phyloP scores from a whole-genome alignment of 2,329 filamentous ascomycete genomes.

The Phyllosticta ampelicida region DNA sequence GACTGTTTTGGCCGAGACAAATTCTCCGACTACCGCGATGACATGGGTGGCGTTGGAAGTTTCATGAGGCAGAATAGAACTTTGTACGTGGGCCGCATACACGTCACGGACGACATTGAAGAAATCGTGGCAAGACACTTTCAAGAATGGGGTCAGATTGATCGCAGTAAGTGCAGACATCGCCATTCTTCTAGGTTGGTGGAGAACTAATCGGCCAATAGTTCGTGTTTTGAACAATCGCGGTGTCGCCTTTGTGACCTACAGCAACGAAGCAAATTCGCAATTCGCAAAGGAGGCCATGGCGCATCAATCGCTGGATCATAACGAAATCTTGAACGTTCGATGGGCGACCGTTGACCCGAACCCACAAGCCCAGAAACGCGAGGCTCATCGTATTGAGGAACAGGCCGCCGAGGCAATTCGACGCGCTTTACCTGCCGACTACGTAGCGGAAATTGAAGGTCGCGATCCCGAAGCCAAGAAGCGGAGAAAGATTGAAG shows the following conservation, averaged over 20 bases:
- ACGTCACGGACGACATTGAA: constrained; percentile 94
- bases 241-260: constrained; percentile 92
- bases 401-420: constrained; percentile 96
- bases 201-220: constrained; percentile 11
- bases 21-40: constrained; percentile 83
- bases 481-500: constrained; percentile 83
- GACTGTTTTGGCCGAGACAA: constrained; percentile 95
- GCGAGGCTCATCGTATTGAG: constrained; percentile 79
- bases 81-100: constrained; percentile 84
- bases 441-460: constrained; percentile 89
- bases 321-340: constrained; percentile 88
- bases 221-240: constrained; percentile 75
- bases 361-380: constrained; percentile 86
- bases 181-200: not conserved
- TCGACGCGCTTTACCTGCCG: constrained; percentile 71
- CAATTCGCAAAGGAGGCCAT: constrained; percentile 63
- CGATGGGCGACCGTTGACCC: constrained; percentile 95
- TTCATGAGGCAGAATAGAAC: constrained; percentile 93
- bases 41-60: constrained; percentile 93
- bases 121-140: constrained; percentile 93
- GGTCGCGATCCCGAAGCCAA: constrained; percentile 76
- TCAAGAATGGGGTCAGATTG: constrained; percentile 90
- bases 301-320: constrained; percentile 85
- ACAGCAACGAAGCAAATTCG: constrained; percentile 59
- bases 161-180: constrained; percentile 45